These are phyloP conservation scores for Dimocarpus longan DNA, from an alignment of 345 rosid genomes.

Conservation along the genomic window DNA sequence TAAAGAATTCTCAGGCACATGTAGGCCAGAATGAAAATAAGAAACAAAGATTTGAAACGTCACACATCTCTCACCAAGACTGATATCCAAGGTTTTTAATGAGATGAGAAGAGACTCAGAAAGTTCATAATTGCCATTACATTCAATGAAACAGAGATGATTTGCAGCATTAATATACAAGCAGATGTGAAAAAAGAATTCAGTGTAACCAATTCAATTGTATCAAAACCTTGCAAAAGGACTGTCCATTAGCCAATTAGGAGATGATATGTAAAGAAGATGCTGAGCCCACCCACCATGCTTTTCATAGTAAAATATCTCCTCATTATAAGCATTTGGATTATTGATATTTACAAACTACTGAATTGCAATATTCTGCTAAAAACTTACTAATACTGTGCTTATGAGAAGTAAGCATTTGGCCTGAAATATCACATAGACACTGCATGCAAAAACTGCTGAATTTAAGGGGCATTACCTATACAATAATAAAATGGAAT, in stretches of 20 bases:
- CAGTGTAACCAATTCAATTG: not conserved
- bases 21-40: not conserved
- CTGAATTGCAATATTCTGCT: constrained; percentile 14
- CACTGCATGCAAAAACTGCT: not conserved
- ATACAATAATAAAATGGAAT: constrained; percentile 93
- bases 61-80: not conserved
- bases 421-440: not conserved
- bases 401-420: not conserved
- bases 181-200: not conserved
- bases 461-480: constrained; percentile 44
- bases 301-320: not conserved
- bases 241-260: not conserved
- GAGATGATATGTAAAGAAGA: not conserved
- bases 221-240: not conserved
- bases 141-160: not conserved
- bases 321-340: not conserved
- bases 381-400: not conserved
- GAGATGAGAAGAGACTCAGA: not conserved
- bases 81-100: not conserved
- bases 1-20: no score
- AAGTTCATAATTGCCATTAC: not conserved
- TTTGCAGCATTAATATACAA: not conserved
- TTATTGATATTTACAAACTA: constrained; percentile 6
- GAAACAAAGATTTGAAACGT: not conserved
- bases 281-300: not conserved